Base-by-base conservation (phyloP, 176 grass and related monocot genomes). In the Alloteropsis semialata region DNA sequence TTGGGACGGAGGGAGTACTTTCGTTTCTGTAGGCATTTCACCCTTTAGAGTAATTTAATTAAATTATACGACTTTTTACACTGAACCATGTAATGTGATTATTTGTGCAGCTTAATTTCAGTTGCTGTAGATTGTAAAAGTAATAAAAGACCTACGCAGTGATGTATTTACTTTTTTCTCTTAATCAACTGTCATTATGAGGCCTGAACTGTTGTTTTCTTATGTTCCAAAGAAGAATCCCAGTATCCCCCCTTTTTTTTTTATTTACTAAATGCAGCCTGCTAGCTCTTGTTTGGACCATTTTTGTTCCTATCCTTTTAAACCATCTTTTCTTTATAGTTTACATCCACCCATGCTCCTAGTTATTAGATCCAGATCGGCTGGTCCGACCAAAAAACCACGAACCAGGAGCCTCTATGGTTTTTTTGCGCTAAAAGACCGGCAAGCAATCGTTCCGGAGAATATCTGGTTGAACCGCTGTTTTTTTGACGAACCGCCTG, bases 31-130 rank as follows among this genome's bases (percentile, higher is more conserved):
- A 76, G 36, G 41, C 21, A 22, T 70, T 84, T 56, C 11, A 36
- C 16, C 49, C 18, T 55, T 62, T 62, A 56, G 8, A 22, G 4
- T 32, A 69, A 48, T 83, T 64, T 65, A 54, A 39, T 56, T 58
- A 63, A 67, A 84, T 80, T 17, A 74, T 73, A n/a, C 58, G n/a
- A 58, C 19, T 68, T 41, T 81, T 68, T 6, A 27, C 28, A 80
- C 45, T 60, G 6, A n/a, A 58, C 25, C 28, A 38, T 13, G 9
- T 48, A 36, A 49, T 58, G 16, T 27, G 4, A 50, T 29, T 2
- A 34, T 33, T 56, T 0, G 11, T 64, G 59, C 11, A 56, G 69
- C 22, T 38, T 45, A 63, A 27, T 39, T 49, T 53, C 3, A 36
- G 22, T 78, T 78, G 21, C 27, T 36, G 25, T 51, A 69, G 48